Conservation (phyloP, 2,329 filamentous ascomycete genomes). For the Hypoxylon sp. region DNA sequence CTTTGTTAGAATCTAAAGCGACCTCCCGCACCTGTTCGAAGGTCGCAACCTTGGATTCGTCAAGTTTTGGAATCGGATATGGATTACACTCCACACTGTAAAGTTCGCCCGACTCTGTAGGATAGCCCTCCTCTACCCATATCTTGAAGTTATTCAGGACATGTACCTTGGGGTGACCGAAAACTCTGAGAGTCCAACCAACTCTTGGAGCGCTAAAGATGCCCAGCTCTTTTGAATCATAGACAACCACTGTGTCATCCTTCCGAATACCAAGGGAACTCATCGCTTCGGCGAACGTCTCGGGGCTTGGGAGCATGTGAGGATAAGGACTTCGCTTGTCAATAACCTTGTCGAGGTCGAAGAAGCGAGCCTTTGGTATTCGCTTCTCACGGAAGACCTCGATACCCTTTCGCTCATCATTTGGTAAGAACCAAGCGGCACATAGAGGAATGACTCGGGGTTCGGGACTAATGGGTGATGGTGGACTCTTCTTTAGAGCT, state of each 20-base stretch:
- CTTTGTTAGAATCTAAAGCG: slow-evolving; percentile 81
- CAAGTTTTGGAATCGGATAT: slow-evolving; percentile 74
- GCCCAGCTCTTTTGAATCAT: slow-evolving; percentile 90
- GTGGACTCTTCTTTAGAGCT: slow-evolving; percentile 85
- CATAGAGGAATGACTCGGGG: slow-evolving; percentile 90
- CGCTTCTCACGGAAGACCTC: slow-evolving; percentile 84
- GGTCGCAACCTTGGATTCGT: slow-evolving; percentile 75
- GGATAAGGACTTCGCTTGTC: slow-evolving; percentile 91
- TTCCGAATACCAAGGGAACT: slow-evolving; percentile 85
- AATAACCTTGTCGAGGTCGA: slow-evolving; percentile 92
- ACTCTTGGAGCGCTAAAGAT: slow-evolving; percentile 95
- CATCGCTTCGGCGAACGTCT: slow-evolving; percentile 89
- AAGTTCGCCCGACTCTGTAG: slow-evolving; percentile 83
- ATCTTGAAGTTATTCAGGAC: slow-evolving; percentile 94
- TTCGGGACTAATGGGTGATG: slow-evolving; percentile 82
- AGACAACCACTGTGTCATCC: slow-evolving; percentile 93
- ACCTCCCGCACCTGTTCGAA: slow-evolving; percentile 88
- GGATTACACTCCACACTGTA: slow-evolving; percentile 75
- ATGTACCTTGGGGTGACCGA: slow-evolving; percentile 90
- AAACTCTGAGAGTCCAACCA: slow-evolving; percentile 91
- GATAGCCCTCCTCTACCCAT: slow-evolving; percentile 89
- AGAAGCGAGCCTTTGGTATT: slow-evolving; percentile 93
- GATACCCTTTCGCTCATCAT: slow-evolving; percentile 85
- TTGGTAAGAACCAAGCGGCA: slow-evolving; percentile 96
- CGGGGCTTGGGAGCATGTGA: slow-evolving; percentile 91